phyloP scores from a whole-genome alignment of 371 early-diverging fungal genomes.

The Massospora cicadina region DNA sequence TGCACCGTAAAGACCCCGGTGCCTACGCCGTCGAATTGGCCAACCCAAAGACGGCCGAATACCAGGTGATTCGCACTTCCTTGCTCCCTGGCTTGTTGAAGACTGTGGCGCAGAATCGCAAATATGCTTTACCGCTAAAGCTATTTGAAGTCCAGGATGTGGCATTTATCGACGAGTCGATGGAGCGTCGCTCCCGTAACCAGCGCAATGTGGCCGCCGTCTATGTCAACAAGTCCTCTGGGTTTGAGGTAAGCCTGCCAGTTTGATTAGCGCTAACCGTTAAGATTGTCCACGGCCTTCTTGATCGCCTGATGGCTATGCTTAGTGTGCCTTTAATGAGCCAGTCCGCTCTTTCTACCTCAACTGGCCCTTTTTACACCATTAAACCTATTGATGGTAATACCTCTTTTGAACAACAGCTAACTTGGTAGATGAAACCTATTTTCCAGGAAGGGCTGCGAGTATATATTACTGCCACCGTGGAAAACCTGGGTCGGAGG shows the following conservation, averaged over 20 bases:
- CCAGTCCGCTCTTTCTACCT: conserved; percentile 18
- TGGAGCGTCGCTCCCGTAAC: conserved; percentile 77
- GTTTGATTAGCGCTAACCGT: neutral
- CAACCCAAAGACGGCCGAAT: conserved; percentile 95
- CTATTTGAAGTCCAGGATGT: conserved; percentile 97
- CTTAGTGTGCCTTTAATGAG: conserved; percentile 33
- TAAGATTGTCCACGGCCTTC: conserved; percentile 70
- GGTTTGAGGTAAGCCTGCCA: conserved; percentile 57
- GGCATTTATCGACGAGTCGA: conserved; percentile 62
- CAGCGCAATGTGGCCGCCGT: conserved; percentile 79
- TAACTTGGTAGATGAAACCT: conserved; percentile 45
- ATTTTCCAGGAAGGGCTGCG: conserved; percentile 84
- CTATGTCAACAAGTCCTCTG: conserved; percentile 71
- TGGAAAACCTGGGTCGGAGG: neutral
- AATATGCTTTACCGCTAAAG: conserved; percentile 81
- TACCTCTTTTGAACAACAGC: neutral
- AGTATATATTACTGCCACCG: conserved; percentile 47
- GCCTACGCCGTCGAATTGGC: conserved; percentile 70
- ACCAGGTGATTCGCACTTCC: conserved; percentile 83
- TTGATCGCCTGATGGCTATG: conserved; percentile 81
- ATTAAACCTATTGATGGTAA: neutral
- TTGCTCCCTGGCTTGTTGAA: conserved; percentile 94
- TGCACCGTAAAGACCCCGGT: conserved; percentile 58
- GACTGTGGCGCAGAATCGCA: conserved; percentile 83
- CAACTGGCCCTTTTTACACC: neutral